Percentiles rank a stretch among this genome's conserved stretches.
These are phyloP conservation scores for Colletotrichum magnum DNA, from an alignment of 2,329 filamentous ascomycete species.

Conservation along the genomic window DNA sequence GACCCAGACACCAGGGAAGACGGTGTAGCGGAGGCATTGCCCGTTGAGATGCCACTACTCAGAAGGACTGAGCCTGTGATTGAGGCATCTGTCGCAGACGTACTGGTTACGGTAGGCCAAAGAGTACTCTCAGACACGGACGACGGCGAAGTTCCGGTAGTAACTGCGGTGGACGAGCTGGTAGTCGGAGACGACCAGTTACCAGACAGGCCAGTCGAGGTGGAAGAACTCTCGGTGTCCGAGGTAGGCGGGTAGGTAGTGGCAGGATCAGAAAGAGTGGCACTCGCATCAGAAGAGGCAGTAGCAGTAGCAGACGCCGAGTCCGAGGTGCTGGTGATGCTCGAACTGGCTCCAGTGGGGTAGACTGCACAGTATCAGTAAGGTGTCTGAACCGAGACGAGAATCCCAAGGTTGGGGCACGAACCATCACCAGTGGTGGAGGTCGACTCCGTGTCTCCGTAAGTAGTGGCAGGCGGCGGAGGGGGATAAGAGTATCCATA, in stretches of 20 bases:
- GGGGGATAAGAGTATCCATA: slow-evolving; percentile 34
- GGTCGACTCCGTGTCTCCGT: slow-evolving; percentile 22
- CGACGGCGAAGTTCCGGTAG: background rate
- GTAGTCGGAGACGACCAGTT: background rate
- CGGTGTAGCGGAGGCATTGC: background rate
- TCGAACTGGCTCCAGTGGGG: slow-evolving; percentile 10
- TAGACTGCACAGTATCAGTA: slow-evolving; percentile 5
- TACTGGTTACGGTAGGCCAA: slow-evolving; percentile 3
- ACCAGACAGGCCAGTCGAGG: background rate
- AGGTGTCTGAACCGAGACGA: background rate
- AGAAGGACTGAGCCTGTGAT: background rate
- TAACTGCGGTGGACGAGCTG: background rate
- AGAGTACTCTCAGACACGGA: background rate
- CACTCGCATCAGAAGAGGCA: background rate
- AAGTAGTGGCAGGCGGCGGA: slow-evolving; percentile 24
- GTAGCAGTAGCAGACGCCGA: background rate
- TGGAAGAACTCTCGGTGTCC: background rate
- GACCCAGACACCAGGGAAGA: background rate
- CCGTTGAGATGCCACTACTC: background rate
- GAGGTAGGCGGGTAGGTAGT: background rate
- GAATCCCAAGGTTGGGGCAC: background rate
- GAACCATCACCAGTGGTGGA: slow-evolving; percentile 11
- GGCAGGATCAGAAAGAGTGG: background rate
- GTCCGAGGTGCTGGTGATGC: background rate
- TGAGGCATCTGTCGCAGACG: background rate